Conservation (phyloP, 305 asterid species). For the Fraxinus greggii region DNA sequence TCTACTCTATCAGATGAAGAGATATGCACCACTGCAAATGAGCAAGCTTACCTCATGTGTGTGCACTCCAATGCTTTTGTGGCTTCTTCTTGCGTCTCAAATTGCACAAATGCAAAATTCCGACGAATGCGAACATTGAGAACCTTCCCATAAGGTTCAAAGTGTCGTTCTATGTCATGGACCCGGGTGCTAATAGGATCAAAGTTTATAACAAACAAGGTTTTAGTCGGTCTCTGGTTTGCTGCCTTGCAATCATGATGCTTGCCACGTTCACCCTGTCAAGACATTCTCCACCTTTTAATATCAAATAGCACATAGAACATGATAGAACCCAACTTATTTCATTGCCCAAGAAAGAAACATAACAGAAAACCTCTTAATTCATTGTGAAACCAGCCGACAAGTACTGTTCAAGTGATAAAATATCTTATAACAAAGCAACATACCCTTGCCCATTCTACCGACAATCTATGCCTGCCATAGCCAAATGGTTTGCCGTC, state of each 20-base stretch:
- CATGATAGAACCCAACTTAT: neutral
- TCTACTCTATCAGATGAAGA: neutral
- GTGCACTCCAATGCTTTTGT: conserved; percentile 88
- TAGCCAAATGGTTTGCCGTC: conserved; percentile 66
- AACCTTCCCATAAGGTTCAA: conserved; percentile 81
- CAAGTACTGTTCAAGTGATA: neutral
- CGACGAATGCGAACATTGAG: conserved; percentile 78
- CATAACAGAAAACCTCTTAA: neutral
- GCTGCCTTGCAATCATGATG: conserved; percentile 62
- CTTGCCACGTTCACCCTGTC: conserved; percentile 84
- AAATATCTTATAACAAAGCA: neutral
- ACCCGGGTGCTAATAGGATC: conserved; percentile 73
- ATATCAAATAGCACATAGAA: neutral
- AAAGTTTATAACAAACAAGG: conserved; percentile 85
- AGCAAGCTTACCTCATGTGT: conserved; percentile 63
- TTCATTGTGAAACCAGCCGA: neutral
- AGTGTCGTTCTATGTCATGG: conserved; percentile 78
- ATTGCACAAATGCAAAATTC: conserved; percentile 92
- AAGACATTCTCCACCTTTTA: conserved; percentile 10
- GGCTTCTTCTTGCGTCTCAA: conserved; percentile 87
- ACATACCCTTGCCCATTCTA: conserved; percentile 91
- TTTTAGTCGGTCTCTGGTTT: conserved; percentile 72
- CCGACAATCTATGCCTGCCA: conserved; percentile 65
- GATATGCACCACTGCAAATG: neutral
- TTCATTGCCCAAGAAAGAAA: neutral